A percentile compares a stretch with the other conserved stretches of the same genome.
phyloP scores from a whole-genome alignment of 805 yeast genomes.

The Cephaloascus fragrans region DNA sequence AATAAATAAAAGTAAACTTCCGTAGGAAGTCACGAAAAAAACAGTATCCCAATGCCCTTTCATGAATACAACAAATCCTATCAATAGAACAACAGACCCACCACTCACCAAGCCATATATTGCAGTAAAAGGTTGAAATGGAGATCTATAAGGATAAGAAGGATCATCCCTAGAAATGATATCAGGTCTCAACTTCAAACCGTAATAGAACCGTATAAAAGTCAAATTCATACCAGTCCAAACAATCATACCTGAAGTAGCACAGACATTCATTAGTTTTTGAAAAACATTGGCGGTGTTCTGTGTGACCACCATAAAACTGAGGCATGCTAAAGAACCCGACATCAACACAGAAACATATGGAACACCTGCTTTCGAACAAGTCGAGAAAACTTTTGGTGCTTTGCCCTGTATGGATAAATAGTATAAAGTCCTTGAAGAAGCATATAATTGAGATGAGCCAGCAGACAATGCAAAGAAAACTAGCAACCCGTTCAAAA shows the following conservation, averaged over 20 bases:
- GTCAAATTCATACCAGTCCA: slow-evolving; percentile 57
- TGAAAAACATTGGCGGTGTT: neutral
- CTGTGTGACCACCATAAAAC: neutral
- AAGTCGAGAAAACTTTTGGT: slow-evolving; percentile 16
- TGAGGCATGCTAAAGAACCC: slow-evolving; percentile 18
- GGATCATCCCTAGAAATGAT: slow-evolving; percentile 53
- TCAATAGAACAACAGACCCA: slow-evolving; percentile 35
- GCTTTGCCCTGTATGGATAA: slow-evolving; percentile 20
- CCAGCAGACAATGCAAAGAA: slow-evolving; percentile 37
- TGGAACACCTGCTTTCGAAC: slow-evolving; percentile 27
- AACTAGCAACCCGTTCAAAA: slow-evolving; percentile 4
- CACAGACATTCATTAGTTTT: neutral
- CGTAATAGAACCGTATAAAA: slow-evolving; percentile 55
- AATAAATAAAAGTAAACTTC: slow-evolving; percentile 44
- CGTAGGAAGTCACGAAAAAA: slow-evolving; percentile 57
- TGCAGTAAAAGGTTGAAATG: slow-evolving; percentile 63
- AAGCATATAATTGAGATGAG: slow-evolving; percentile 21
- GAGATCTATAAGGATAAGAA: slow-evolving; percentile 59
- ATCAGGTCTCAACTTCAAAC: slow-evolving; percentile 51
- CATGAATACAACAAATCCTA: slow-evolving; percentile 58
- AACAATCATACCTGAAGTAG: slow-evolving; percentile 13
- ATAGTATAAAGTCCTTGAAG: slow-evolving; percentile 20
- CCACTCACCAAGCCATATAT: slow-evolving; percentile 52
- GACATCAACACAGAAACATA: slow-evolving; percentile 19
- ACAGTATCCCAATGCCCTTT: slow-evolving; percentile 48